Conservation (phyloP, 805 yeast species). For the Torulaspora maleeae region DNA sequence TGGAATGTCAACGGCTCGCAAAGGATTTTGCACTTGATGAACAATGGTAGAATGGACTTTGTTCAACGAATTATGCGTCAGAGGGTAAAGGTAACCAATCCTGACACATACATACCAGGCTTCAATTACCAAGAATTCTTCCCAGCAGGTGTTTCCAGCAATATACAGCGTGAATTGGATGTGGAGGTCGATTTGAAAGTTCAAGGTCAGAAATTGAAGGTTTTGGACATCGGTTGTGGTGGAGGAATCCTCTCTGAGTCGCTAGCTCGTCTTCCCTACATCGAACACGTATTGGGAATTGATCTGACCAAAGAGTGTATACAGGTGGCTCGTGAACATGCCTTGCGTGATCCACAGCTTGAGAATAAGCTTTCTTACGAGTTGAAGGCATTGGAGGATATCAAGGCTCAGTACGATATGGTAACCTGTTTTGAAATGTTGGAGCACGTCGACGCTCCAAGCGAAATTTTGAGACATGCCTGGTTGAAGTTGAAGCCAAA, state of each 20-base stretch:
- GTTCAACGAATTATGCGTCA: conserved; percentile 54
- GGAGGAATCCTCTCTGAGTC: conserved; percentile 94
- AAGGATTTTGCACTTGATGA: conserved; percentile 91
- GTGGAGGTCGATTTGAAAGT: conserved; percentile 36
- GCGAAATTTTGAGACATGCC: conserved; percentile 65
- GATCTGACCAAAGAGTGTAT: conserved; percentile 84
- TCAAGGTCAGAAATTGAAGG: conserved; percentile 39
- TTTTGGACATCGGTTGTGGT: conserved; percentile 93
- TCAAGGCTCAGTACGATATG: conserved; percentile 55
- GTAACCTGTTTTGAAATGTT: conserved; percentile 91
- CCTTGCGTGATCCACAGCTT: conserved; percentile 58
- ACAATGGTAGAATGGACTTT: conserved; percentile 82
- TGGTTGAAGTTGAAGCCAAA: conserved; percentile 57
- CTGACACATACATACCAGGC: conserved; percentile 68
- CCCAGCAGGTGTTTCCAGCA: conserved; percentile 50
- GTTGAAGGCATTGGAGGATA: conserved; percentile 57
- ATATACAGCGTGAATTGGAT: conserved; percentile 51
- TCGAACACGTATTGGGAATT: conserved; percentile 66
- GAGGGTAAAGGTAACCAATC: conserved; percentile 25
- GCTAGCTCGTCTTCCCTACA: conserved; percentile 66
- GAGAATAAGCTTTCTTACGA: conserved; percentile 53
- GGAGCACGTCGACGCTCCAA: conserved; percentile 89
- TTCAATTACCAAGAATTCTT: conserved; percentile 57
- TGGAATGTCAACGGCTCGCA: conserved; percentile 96
- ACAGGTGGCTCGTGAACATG: conserved; percentile 72